phyloP scores from a whole-genome alignment of 306 rosid species.

The Cajanus cajan region DNA sequence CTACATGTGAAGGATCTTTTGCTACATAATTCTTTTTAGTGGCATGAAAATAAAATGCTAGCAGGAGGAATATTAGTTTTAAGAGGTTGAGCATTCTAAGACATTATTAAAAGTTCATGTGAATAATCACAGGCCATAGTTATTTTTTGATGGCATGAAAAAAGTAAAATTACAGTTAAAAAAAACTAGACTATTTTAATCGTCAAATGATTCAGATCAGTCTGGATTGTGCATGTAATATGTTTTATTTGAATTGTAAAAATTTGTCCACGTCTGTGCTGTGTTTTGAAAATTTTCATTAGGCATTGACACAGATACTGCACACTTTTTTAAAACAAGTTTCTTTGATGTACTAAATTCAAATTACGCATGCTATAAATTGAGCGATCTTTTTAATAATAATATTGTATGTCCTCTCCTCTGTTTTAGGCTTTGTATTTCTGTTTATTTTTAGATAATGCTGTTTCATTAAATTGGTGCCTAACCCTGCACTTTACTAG shows the following conservation, averaged over 20 bases:
- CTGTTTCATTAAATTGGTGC: neutral
- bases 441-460: neutral
- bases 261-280: neutral
- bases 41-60: neutral
- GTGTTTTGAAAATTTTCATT: neutral
- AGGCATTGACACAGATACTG: neutral
- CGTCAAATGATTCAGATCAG: neutral
- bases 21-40: neutral
- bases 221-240: neutral
- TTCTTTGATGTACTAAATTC: neutral
- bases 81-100: neutral
- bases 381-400: neutral
- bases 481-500: neutral
- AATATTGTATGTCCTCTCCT: neutral
- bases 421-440: neutral
- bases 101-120: neutral
- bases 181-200: neutral
- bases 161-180: neutral
- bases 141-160: neutral
- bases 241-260: neutral
- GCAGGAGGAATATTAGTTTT: neutral
- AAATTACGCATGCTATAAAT: neutral
- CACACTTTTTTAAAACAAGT: neutral
- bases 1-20: neutral
- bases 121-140: neutral